Evolutionary conservation across 148 eudicot species (phyloP).

Genomic region (Mesembryanthemum crystallinum): DNA sequence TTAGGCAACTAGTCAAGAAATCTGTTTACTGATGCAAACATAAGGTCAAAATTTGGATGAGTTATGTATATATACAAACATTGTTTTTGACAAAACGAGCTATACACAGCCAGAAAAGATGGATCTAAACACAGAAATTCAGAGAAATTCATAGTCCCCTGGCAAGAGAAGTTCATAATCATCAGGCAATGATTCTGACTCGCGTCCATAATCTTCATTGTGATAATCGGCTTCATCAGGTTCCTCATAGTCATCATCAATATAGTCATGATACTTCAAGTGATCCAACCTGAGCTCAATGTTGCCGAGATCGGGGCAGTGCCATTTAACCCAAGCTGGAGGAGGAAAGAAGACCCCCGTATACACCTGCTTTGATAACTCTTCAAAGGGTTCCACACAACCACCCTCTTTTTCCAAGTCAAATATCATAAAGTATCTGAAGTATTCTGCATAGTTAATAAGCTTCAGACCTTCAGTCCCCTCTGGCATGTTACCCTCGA

Average conservation of each 20-base stretch:
- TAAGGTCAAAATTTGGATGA: too few species aligned
- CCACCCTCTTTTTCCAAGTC: slow-evolving; percentile 3
- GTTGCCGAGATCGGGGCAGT: slow-evolving; percentile 2
- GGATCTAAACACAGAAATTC: too few species aligned
- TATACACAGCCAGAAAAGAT: too few species aligned
- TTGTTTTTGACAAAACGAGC: too few species aligned
- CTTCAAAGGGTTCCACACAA: slow-evolving; percentile 2
- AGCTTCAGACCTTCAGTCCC: background rate
- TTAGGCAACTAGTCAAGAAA: too few species aligned
- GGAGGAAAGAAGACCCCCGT: slow-evolving; percentile 16
- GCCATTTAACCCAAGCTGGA: slow-evolving; percentile 17
- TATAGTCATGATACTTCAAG: background rate
- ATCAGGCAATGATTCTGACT: too few species aligned
- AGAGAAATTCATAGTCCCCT: too few species aligned
- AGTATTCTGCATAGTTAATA: background rate
- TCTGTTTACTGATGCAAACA: too few species aligned
- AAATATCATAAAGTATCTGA: background rate
- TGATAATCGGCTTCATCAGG: too few species aligned
- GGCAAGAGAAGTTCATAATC: too few species aligned
- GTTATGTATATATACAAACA: too few species aligned
- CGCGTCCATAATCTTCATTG: too few species aligned
- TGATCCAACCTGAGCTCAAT: slow-evolving; percentile 2
- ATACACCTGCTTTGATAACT: slow-evolving; percentile 8
- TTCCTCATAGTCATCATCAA: background rate
- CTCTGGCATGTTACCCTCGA: background rate